Base-by-base conservation (phyloP, 2,329 filamentous ascomycete genomes). In the Stemphylium beticola region DNA sequence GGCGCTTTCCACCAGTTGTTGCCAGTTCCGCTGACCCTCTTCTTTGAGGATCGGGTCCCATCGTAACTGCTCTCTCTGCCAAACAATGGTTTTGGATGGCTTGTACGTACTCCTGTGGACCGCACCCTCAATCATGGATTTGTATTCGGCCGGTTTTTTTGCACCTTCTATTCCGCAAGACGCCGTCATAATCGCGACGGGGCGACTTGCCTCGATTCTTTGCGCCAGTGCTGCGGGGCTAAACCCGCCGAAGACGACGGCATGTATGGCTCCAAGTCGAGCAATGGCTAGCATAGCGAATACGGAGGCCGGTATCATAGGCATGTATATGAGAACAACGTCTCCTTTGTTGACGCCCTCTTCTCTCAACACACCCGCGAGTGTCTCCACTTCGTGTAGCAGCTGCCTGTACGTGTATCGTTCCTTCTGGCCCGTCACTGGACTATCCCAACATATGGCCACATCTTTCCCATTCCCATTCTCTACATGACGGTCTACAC, bases 221-320 rank as follows among this genome's bases (percentile, higher is more conserved):
- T 97, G 93, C 1, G 92, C 91, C 39, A 97, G 81, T 4, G 92
- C 90, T 9, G 83, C 81, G 0, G 92, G 82, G 0, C 91, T 92
- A 72, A 98, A 98, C 0, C 93, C 93, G 37, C 93, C 93, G 75
- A 97, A 97, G 3, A 98, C 93, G 4, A 96, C 91, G 3, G 91
- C 87, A 72, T 98, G 93, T 47, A 97, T 86, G 14, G 92, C 93
- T 10, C 93, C 93, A 0, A 97, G 81, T 9, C 92, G 86, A 57
- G 87, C 87, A 55, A 90, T 85, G 20, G 93, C 92, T 4, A 97
- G 85, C 61, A 95, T 92, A 9, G 90, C 93, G 58, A 96, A 86
- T n/a, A 96, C 74, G 1, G 92, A 90, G 0, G 91, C 88, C 0
- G 93, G 93, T 38, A 97, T 91, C 93, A 97, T 97, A 49, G 93